Evolutionary conservation across 768 basidiomycete species (phyloP).

Genomic region (Udeniomyces megalosporus): DNA sequence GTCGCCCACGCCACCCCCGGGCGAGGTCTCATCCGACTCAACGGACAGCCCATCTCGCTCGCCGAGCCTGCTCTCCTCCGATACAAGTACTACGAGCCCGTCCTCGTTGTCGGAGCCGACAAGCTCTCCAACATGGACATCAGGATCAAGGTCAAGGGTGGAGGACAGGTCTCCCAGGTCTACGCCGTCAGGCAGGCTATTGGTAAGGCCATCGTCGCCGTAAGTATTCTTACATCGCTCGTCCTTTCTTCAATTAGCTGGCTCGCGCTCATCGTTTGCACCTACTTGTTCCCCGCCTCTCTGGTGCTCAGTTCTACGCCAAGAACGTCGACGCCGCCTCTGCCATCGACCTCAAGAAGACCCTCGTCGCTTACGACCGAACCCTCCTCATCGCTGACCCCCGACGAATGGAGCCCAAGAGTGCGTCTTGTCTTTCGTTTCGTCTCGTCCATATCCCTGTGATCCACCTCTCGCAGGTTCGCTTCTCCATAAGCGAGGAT

Average conservation of each 20-base stretch:
- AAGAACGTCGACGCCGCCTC: conserved; percentile 97
- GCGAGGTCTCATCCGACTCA: conserved; percentile 88
- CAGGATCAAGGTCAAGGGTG: conserved; percentile 93
- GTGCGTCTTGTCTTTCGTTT: conserved; percentile 26
- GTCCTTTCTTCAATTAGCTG: background rate
- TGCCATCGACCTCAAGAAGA: conserved; percentile 96
- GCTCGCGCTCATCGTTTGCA: background rate
- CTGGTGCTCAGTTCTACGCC: conserved; percentile 44
- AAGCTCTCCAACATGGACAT: conserved; percentile 78
- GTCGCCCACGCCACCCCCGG: conserved; percentile 95
- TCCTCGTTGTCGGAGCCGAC: conserved; percentile 84
- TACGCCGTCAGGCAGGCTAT: conserved; percentile 99
- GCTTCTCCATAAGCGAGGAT: conserved; percentile 12
- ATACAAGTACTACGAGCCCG: conserved; percentile 93
- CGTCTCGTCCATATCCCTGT: no score
- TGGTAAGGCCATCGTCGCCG: conserved; percentile 84
- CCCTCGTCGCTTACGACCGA: conserved; percentile 82
- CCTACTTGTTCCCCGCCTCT: background rate
- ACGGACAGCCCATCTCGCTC: conserved; percentile 90
- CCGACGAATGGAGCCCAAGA: conserved; percentile 97
- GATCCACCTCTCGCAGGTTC: background rate
- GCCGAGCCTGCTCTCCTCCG: conserved; percentile 80
- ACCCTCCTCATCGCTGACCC: conserved; percentile 35
- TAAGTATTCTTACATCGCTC: conserved; percentile 33
- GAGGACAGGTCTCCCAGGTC: conserved; percentile 97